Evolutionary conservation across 129 eudicot species (phyloP).

Genomic region (Rutidosis leptorrhynchoides): DNA sequence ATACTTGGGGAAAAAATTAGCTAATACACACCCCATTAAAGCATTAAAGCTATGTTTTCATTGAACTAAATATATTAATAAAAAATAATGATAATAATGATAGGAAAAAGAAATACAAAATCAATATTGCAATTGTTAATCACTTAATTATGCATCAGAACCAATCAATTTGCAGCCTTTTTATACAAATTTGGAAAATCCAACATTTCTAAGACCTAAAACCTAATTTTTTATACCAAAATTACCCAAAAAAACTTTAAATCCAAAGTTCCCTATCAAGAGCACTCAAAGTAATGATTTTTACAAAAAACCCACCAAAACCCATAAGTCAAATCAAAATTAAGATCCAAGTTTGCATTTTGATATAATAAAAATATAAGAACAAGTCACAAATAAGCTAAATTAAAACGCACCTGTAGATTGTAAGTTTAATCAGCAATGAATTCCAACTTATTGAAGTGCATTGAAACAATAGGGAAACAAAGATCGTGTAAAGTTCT

Average conservation of each 20-base stretch:
- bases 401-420: slow-evolving; percentile 10
- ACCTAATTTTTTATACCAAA: not conserved
- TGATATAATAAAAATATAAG: not conserved
- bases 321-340: slow-evolving; percentile 24
- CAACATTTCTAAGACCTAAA: slow-evolving; percentile 1
- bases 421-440: slow-evolving; percentile 2
- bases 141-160: not conserved
- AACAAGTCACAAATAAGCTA: no score
- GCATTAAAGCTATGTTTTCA: not conserved
- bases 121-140: slow-evolving; percentile 12
- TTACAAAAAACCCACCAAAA: slow-evolving; percentile 14
- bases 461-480: slow-evolving; percentile 17
- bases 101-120: not conserved
- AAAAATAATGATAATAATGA: not conserved
- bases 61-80: not conserved
- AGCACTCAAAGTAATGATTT: slow-evolving; percentile 1
- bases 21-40: slow-evolving; percentile 11
- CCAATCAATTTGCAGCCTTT: slow-evolving; percentile 16
- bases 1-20: not conserved
- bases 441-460: slow-evolving; percentile 9
- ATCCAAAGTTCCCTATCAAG: slow-evolving; percentile 13
- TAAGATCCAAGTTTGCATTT: slow-evolving; percentile 11
- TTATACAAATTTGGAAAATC: not conserved
- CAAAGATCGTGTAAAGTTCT: slow-evolving; percentile 10
- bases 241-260: not conserved